phyloP scores from a whole-genome alignment of 805 yeast species.

The Wickerhamiella lipophila region DNA sequence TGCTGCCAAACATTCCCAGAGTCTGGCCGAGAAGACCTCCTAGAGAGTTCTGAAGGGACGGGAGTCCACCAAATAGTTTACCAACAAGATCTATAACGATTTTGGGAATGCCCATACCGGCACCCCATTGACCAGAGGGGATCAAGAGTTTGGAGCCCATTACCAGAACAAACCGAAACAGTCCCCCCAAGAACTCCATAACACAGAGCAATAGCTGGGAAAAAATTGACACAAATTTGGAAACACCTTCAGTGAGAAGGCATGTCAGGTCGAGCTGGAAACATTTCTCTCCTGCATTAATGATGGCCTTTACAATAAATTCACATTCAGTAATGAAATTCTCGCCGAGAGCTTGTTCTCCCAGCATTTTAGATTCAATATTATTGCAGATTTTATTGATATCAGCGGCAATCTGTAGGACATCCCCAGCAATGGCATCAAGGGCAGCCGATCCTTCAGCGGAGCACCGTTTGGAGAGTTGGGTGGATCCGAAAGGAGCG shows the following conservation, averaged over 20 bases:
- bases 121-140: constrained; percentile 3
- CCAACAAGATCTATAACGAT: background rate
- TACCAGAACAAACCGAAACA: background rate
- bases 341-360: background rate
- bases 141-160: background rate
- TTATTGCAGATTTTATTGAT: background rate
- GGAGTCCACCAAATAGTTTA: background rate
- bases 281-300: background rate
- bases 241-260: background rate
- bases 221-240: background rate
- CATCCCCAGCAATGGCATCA: background rate
- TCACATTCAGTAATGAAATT: background rate
- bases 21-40: background rate
- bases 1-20: background rate
- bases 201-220: background rate
- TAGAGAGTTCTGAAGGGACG: background rate
- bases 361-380: background rate
- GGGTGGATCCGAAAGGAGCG: background rate
- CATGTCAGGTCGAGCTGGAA: background rate
- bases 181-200: background rate
- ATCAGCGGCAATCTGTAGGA: background rate
- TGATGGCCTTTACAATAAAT: background rate
- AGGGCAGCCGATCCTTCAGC: background rate
- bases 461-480: background rate
- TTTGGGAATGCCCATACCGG: background rate